Evolutionary conservation across 2,329 filamentous ascomycete genomes (phyloP).

Genomic region (Thermomyces lanuginosus): DNA sequence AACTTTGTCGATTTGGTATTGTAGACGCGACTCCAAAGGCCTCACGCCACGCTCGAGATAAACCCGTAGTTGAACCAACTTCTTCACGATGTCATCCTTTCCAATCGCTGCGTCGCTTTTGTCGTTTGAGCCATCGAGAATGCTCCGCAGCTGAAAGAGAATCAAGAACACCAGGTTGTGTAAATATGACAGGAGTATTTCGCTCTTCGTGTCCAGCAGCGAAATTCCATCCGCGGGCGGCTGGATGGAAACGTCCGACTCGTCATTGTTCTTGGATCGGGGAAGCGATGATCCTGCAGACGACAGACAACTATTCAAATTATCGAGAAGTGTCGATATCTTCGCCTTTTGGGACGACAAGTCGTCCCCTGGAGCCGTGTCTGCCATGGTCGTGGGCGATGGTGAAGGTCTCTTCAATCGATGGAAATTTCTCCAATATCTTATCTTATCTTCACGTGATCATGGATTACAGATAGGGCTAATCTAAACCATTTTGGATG

Average conservation of each 20-base stretch:
- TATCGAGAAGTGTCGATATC: constrained; percentile 17
- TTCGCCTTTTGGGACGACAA: background rate
- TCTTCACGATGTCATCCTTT: constrained; percentile 56
- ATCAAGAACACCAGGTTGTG: constrained; percentile 86
- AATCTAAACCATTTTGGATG: too few species aligned
- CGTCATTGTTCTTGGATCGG: constrained; percentile 10
- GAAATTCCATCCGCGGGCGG: constrained; percentile 80
- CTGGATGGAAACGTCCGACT: constrained; percentile 51
- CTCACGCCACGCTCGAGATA: constrained; percentile 87
- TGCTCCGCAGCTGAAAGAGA: constrained; percentile 57
- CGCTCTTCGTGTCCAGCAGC: constrained; percentile 87
- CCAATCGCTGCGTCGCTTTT: constrained; percentile 6
- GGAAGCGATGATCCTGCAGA: constrained; percentile 20
- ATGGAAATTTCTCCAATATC: too few species aligned
- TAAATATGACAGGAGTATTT: constrained; percentile 88
- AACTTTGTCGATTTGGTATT: constrained; percentile 93
- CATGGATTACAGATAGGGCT: too few species aligned
- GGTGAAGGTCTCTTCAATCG: too few species aligned
- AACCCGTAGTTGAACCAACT: constrained; percentile 77
- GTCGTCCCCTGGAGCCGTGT: background rate
- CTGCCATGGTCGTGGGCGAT: background rate
- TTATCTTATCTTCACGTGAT: too few species aligned
- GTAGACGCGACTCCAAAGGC: constrained; percentile 74
- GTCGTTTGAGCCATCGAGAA: constrained; percentile 12
- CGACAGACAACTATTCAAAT: constrained; percentile 18